Base-by-base conservation (phyloP, 768 basidiomycete species). In the Tulasnella sp. region DNA sequence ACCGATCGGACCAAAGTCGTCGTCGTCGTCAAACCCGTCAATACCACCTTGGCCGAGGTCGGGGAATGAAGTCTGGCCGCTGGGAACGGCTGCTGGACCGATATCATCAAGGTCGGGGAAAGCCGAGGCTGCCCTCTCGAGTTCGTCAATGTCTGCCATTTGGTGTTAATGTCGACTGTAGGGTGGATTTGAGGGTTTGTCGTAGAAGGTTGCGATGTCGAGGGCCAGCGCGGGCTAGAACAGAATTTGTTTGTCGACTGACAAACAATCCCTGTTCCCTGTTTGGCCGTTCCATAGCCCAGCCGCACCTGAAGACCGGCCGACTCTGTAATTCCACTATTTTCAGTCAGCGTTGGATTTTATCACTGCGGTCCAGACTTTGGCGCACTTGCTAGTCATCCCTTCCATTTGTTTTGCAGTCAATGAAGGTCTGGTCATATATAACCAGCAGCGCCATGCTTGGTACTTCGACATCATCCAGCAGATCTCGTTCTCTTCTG, bases 1-100 rank as follows among this genome's bases (percentile, higher is more conserved):
- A 78, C 77, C 77, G 18, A 80, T 28, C 85, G 87, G 80, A 22
- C 89, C 91, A 84, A 95, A 94, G 84, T 89, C 88, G 83, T 91
- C 91, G 80, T 94, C 81, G 74, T 81, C 77, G 83, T 92, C 91
- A 81, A 94, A 91, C 9, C 46, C 81, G 44, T 80, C 79, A 16
- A 64, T 9, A 73, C 24, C 50, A 20, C 8, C 31, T 18, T 22
- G 14, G 18, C n/a, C 31, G 18, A 80, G 44, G 58, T 42, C 79
- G 31, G 80, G 54, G 72, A 31, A 80, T 20, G 41, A 50, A 76
- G 73, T 77, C 41, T 44, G n/a, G 60, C 48, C 16, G 41, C 80
- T 34, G 50, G 80, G 77, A 44, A 28, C 74, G 60, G 77, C 78
- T 50, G 80, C 79, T 20, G 77, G 50, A 37, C n/a, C 81, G 34